Base-by-base conservation (phyloP, 169 alveolate species). In the Babesia microti region DNA sequence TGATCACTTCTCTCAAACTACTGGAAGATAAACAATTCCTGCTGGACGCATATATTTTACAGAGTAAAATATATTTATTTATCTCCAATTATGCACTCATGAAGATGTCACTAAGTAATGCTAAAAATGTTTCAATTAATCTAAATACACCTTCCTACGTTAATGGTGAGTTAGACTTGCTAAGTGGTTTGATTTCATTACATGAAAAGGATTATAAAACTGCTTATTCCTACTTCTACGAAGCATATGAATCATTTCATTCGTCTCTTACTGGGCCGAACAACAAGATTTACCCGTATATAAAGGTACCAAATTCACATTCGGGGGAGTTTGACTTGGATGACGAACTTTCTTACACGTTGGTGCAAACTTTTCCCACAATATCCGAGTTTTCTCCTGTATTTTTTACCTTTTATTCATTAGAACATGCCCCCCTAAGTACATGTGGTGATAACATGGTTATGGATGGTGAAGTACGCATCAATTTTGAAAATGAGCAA, bases 161-260 rank as follows among this genome's bases (percentile, higher is more conserved):
- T 28, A 88, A 87, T 58, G 97, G 97, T 37, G 95, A 93, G 48
- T 88, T 93, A 24, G 98, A 93, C 59, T 73, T 91, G 49, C 84
- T 84, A 58, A 83, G 94, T 9, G 90, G 90, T 4, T 56, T 82
- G 26, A 34, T 82, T 30, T 76, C 56, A 32, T 72, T 79, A 21
- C 66, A 78, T 34, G 90, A 82, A 41, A 74, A 71, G 53, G 98
- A 93, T 67, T 93, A 86, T 66, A 76, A 82, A 41, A 87, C 97
- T 26, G 93, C 97, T 4, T 93, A 85, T 63, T 89, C 97, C 12
- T 93, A 93, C 61, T 84, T 93, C 78, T 93, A 78, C 60, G 98
- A 93, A 69, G 88, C 94, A 22, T 91, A 87, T 59, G 98, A 93
- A 58, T 96, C 92, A 2, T 88, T 81, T 58, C 89, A 91, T 60